A percentile compares a stretch with the other conserved stretches of the same genome.
Conservation (phyloP, 768 basidiomycete species). For the Lepiota brunneoincarnata region DNA sequence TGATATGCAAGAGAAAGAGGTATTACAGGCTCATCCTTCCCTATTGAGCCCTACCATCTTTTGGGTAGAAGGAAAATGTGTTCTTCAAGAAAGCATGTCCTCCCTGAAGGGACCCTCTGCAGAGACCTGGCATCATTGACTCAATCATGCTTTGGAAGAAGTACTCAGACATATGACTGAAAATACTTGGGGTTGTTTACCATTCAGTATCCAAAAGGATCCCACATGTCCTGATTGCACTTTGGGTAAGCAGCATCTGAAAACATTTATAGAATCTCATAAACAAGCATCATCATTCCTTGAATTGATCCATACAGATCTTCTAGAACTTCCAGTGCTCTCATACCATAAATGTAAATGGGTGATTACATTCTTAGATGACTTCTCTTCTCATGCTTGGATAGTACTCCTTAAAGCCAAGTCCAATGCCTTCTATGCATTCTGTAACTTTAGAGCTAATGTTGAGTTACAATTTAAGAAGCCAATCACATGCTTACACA, state of each 20-base stretch:
- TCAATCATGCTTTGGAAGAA: too few relatives aligned
- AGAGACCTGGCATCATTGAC: too few relatives aligned
- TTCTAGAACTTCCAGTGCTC: not conserved
- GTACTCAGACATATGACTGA: not conserved
- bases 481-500: too few relatives aligned
- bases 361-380: slow-evolving; percentile 3
- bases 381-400: not conserved
- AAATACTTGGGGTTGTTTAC: not conserved
- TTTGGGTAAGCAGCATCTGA: too few relatives aligned
- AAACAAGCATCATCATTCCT: too few relatives aligned
- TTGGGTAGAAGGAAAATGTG: not conserved
- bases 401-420: not conserved
- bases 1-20: too few relatives aligned
- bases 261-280: too few relatives aligned
- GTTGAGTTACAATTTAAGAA: not conserved
- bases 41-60: not conserved
- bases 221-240: too few relatives aligned
- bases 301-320: too few relatives aligned
- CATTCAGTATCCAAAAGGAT: too few relatives aligned
- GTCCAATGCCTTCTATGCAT: not conserved
- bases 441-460: not conserved
- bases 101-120: too few relatives aligned
- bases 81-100: not conserved
- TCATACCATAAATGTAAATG: slow-evolving; percentile 8
- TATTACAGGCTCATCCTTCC: too few relatives aligned